These are phyloP conservation scores for Leishmania tarentolae DNA, from an alignment of 208 protist species.

Conservation along the genomic window DNA sequence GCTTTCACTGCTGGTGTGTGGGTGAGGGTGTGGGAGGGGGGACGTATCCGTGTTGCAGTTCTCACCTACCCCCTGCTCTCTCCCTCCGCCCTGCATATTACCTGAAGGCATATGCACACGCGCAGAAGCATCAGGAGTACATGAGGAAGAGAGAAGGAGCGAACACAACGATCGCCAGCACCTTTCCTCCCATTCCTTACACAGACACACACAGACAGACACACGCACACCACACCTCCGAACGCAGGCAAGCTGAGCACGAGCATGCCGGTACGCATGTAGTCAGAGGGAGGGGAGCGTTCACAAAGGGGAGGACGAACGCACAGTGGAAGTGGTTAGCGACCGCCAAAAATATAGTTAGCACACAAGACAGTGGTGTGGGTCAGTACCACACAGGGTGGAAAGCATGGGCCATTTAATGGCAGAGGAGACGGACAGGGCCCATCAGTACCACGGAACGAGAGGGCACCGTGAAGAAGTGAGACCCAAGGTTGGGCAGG, in stretches of 20 bases:
- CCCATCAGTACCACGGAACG: too few species aligned
- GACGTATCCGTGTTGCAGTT: not conserved
- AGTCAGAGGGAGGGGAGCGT: not conserved
- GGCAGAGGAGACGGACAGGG: too few species aligned
- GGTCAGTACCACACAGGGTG: not conserved
- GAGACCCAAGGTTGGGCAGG: too few species aligned
- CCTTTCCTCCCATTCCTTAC: not conserved
- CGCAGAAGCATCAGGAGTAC: not conserved
- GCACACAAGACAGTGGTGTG: not conserved
- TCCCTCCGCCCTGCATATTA: not conserved
- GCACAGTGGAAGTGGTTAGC: not conserved
- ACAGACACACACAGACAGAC: too few species aligned
- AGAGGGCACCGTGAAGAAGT: too few species aligned
- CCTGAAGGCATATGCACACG: not conserved
- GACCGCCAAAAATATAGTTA: not conserved
- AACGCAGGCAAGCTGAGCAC: not conserved
- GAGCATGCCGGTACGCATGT: not conserved
- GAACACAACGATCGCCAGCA: not conserved
- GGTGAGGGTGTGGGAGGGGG: not conserved
- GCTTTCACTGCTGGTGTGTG: not conserved
- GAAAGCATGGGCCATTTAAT: not conserved
- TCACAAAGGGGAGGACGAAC: not conserved
- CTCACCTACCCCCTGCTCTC: not conserved
- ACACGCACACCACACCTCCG: not conserved
- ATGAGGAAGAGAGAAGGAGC: not conserved